Base-by-base conservation (phyloP, 2,329 filamentous ascomycete genomes). In the Neofusicoccum laricinum region DNA sequence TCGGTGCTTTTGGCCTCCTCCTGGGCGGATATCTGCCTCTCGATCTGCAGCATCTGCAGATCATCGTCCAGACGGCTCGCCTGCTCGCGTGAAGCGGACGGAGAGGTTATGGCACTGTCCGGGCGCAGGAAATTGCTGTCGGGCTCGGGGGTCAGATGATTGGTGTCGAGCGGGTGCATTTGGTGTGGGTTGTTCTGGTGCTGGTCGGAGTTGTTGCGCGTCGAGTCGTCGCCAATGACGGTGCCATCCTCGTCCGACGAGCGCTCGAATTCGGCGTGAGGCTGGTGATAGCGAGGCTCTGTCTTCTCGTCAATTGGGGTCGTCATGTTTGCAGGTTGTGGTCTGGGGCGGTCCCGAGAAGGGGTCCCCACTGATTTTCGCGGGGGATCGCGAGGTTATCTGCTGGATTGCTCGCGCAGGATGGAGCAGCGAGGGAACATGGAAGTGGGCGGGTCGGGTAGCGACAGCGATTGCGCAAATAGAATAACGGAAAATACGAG, bases 31-130 rank as follows among this genome's bases (percentile, higher is more conserved):
- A 85, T 81, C 63, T 87, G 81, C 11, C 85, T 81, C 76, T 91
- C 89, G 1, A 87, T 85, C 68, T 88, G 84, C 50, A 90, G 79
- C 72, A 91, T 78, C 48, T 85, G 81, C 61, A 91, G 76, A 66
- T 91, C 88, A 74, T 91, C 89, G 63, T 89, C 84, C 34, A 90
- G 76, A 51, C 87, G 80, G 66, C 82, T 81, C 5, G 84, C 82
- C 70, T 88, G 81, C 73, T 90, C 88, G 43, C 87, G 81, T 15
- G 79, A 81, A 65, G 83, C 80, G 0, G 85, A 86, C 1, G 85
- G 82, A 0, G 87, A 88, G 64, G 66, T 69, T 68, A 71, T 73
- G 19, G 19, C 43, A 36, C 53, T 68, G 51, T 72, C 68, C 70
- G 68, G 11, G 66, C 43, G 17, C 78, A 8, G 79, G 80, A 45